Base-by-base conservation (phyloP, 805 yeast genomes). In the Isabelozyma pseudorhagii region DNA sequence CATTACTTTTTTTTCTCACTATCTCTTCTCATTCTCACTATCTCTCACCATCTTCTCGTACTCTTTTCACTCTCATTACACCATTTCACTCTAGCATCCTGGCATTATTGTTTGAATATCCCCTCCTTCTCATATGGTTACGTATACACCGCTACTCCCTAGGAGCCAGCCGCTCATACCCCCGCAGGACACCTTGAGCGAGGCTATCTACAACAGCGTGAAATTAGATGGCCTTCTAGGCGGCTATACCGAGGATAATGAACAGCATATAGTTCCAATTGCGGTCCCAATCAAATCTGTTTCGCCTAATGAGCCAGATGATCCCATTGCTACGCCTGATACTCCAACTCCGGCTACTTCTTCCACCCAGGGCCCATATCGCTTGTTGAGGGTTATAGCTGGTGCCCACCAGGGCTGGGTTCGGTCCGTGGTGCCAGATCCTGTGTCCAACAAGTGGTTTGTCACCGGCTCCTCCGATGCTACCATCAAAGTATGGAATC, bases 391-490 rank as follows among this genome's bases (percentile, higher is more conserved):
- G 49, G 90, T 93, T 3, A 75, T 93, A 0, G 82, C 88, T 1
- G 75, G 76, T 3, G 98, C 98, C 3, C 99, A 94, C 64, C 77
- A 81, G 39, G 99, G 99, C 0, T 92, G 97, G 92, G 90, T 94
- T 0, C 77, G 96, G 43, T 78, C 89, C n/a, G 71, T 91, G 3
- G 77, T 85, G 7, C 80, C 88, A 15, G 98, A 94, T 52, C 96
- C 96, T 0, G 64, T 72, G 10, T 86, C 86, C 31, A 91, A 91
- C 63, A 80, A 84, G 55, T 94, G 94, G 89, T 93, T 89, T 69
- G 96, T 86, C 7, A 85, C 97, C 0, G 99, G 98, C 0, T 84
- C 96, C 3, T 81, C 87, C 4, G 99, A 94, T 62, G 75, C 89
- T 3, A 88, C 96, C 0, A 88, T 94, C 54, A 92, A 92, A 58